Percentiles rank a stretch among this genome's conserved stretches.
Evolutionary conservation across 2,329 filamentous ascomycete genomes (phyloP).

Genomic region (Penicillium janthinellum): DNA sequence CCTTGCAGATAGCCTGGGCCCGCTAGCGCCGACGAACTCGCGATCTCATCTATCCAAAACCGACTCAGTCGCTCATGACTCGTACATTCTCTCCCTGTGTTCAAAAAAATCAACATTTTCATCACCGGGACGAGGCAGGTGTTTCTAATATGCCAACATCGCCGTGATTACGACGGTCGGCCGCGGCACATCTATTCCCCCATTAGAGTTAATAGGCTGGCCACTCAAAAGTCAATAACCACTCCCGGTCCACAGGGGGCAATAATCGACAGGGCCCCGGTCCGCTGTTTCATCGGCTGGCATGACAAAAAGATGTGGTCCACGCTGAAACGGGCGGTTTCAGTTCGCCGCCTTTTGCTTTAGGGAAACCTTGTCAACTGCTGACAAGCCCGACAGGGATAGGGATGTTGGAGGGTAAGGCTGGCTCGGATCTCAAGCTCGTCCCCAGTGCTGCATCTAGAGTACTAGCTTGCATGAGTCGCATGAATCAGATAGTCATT

Average conservation of each 20-base stretch:
- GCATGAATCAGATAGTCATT: background rate
- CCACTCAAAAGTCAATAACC: background rate
- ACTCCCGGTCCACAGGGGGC: conserved; percentile 4
- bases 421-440: background rate
- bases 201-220: conserved; percentile 13
- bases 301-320: conserved; percentile 16
- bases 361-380: background rate
- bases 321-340: conserved; percentile 13
- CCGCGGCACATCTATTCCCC: conserved; percentile 2
- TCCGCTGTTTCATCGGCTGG: conserved; percentile 15
- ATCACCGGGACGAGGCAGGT: background rate
- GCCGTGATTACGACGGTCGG: background rate
- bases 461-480: background rate
- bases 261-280: conserved; percentile 11
- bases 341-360: conserved; percentile 6
- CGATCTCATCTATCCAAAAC: background rate
- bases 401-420: background rate
- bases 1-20: background rate
- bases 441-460: no score
- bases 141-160: background rate
- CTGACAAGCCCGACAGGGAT: background rate
- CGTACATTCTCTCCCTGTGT: background rate
- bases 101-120: background rate
- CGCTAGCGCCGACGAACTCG: conserved; percentile 3
- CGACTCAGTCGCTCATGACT: background rate